Conservation (phyloP, 2,329 filamentous ascomycete species). For the Sarocladium brachiariae region DNA sequence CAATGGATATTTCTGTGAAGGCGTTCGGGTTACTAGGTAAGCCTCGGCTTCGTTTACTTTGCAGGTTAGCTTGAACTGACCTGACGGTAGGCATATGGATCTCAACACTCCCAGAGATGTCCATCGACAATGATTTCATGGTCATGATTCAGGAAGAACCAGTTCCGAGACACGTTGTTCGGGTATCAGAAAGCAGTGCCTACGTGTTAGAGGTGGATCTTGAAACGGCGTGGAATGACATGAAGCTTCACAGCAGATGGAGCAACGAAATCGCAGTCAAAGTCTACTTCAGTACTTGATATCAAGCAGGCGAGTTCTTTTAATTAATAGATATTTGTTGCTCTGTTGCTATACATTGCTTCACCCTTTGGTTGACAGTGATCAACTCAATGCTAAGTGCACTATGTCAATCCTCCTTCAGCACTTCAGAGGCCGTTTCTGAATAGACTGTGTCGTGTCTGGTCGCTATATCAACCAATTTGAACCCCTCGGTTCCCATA, state of each 20-base stretch:
- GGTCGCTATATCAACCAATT: no score
- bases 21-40: conserved; percentile 68
- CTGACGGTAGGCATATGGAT: conserved; percentile 59
- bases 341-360: conserved; percentile 5
- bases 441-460: no score
- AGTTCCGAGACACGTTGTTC: conserved; percentile 61
- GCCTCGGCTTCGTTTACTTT: conserved; percentile 15
- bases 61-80: not conserved
- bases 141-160: conserved; percentile 66
- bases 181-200: conserved; percentile 41
- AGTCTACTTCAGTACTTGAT: conserved; percentile 42
- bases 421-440: no score
- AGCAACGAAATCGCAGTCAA: conserved; percentile 72
- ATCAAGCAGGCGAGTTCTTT: not conserved
- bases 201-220: conserved; percentile 72
- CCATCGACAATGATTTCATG: conserved; percentile 60
- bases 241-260: conserved; percentile 65
- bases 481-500: no score
- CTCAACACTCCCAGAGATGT: conserved; percentile 55
- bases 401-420: no score
- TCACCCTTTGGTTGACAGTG: not conserved
- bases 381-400: no score
- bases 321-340: no score
- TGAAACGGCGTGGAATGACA: conserved; percentile 67
- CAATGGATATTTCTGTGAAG: conserved; percentile 65